Evolutionary conservation across 331 rosid genomes (phyloP).

Genomic region (Rhamnella rubrinervis): DNA sequence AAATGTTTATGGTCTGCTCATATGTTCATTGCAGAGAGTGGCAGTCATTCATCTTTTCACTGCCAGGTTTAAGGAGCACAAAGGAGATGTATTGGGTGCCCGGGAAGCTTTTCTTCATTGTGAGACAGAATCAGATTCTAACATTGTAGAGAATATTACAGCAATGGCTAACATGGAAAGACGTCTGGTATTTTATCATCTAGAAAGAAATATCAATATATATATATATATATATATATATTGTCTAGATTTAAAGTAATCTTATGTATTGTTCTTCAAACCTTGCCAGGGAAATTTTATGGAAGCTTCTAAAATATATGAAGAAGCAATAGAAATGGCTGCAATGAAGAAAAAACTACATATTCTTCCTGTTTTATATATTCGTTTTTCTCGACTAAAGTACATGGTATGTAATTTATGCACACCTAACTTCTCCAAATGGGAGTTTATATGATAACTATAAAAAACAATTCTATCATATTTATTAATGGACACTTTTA

Average conservation of each 20-base stretch:
- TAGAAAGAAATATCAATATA: slow-evolving; percentile 10
- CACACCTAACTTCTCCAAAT: slow-evolving; percentile 12
- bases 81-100: slow-evolving; percentile 74
- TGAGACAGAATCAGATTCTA: slow-evolving; percentile 53
- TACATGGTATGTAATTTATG: slow-evolving; percentile 54
- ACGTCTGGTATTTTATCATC: slow-evolving; percentile 56
- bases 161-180: slow-evolving; percentile 89
- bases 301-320: slow-evolving; percentile 62
- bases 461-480: neutral
- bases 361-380: slow-evolving; percentile 57
- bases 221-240: neutral
- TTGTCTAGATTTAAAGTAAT: slow-evolving; percentile 11
- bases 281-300: slow-evolving; percentile 68
- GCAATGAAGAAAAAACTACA: slow-evolving; percentile 42
- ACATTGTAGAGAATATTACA: slow-evolving; percentile 58
- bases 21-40: slow-evolving; percentile 69
- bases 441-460: neutral
- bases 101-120: slow-evolving; percentile 57
- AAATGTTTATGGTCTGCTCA: slow-evolving; percentile 42
- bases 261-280: slow-evolving; percentile 14
- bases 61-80: slow-evolving; percentile 87
- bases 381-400: slow-evolving; percentile 67
- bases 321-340: slow-evolving; percentile 73
- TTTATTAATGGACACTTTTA: neutral
- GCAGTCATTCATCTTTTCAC: slow-evolving; percentile 75